Base-by-base conservation (phyloP, 768 basidiomycete genomes). In the Mycena sanguinolenta region DNA sequence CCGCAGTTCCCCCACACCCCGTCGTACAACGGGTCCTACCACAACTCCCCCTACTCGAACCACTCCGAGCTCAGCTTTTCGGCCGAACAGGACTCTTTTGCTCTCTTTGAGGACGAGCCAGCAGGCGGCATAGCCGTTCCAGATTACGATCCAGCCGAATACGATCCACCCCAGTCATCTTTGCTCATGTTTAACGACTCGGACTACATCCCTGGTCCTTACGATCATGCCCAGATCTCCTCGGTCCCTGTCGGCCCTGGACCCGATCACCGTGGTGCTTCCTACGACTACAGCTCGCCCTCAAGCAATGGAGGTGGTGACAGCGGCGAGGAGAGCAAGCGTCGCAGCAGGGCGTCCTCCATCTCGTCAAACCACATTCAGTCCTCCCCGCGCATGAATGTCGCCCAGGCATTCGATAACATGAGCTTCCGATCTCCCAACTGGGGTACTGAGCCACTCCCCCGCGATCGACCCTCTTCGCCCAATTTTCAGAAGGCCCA, bases 121-220 rank as follows among this genome's bases (percentile, higher is more conserved):
- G 50, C 75, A 4, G 72, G 60, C 32, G 27, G 39, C 8, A 46
- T 60, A 63, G 76, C 75, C 76, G 69, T 74, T 80, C 79, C 76
- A 61, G 90, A 89, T 34, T 94, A 95, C 86, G 89, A 94, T 77
- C 93, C 93, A 5, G 79, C 87, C 32, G 91, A 94, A 65, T 94
- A 88, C 84, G 93, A 95, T 81, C 75, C 81, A 6, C 90, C 91
- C 23, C 78, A 84, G 67, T 81, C 85, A 36, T 80, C 81, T 27
- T 84, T 90, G 14, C 84, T 94, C 73, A 87, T 92, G 82, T 90
- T 91, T 78, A 82, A 82, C 78, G 87, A 90, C 75, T 70, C 74
- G 74, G 86, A 86, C 14, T 89, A 82, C 74, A 84, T 86, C 72
- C 73, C 77, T 16, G 80, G 81, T 61, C 79, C 80, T 7, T 86